These are phyloP conservation scores for Botrytis porri DNA, from an alignment of 2,329 filamentous ascomycete genomes.

Conservation along the genomic window DNA sequence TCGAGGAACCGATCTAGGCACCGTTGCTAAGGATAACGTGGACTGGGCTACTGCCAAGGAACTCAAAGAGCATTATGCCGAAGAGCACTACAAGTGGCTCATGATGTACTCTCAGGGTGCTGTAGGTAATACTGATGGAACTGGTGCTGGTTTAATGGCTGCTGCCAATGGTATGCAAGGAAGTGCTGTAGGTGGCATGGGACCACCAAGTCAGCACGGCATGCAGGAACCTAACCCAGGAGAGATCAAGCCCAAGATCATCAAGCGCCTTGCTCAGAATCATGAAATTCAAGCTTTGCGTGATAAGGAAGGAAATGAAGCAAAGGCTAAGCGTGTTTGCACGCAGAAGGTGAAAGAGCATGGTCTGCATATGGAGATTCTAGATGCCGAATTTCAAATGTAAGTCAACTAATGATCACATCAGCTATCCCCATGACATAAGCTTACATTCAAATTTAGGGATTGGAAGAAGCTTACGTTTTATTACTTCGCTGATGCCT, in stretches of 20 bases:
- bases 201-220: constrained; percentile 69
- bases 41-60: constrained; percentile 86
- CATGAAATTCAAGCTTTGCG: constrained; percentile 87
- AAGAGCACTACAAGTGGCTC: constrained; percentile 96
- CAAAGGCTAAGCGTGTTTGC: constrained; percentile 93
- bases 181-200: constrained; percentile 75
- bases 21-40: constrained; percentile 83
- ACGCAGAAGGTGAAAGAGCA: constrained; percentile 97
- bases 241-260: constrained; percentile 92
- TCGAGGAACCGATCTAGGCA: constrained; percentile 90
- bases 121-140: constrained; percentile 57
- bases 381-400: constrained; percentile 99
- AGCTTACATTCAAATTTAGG: constrained; percentile 48
- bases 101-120: constrained; percentile 96
- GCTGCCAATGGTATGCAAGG: constrained; percentile 62
- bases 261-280: constrained; percentile 87
- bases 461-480: constrained; percentile 99
- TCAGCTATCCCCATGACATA: background rate
- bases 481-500: constrained; percentile 96
- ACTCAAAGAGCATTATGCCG: constrained; percentile 83
- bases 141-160: constrained; percentile 60
- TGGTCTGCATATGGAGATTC: constrained; percentile 94
- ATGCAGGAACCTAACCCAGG: constrained; percentile 66
- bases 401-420: constrained; percentile 49
- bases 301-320: constrained; percentile 96